Percentiles rank a stretch among this genome's conserved stretches.
Conservation (phyloP, 2,329 filamentous ascomycete species). For the Aspergillus phoenicis region DNA sequence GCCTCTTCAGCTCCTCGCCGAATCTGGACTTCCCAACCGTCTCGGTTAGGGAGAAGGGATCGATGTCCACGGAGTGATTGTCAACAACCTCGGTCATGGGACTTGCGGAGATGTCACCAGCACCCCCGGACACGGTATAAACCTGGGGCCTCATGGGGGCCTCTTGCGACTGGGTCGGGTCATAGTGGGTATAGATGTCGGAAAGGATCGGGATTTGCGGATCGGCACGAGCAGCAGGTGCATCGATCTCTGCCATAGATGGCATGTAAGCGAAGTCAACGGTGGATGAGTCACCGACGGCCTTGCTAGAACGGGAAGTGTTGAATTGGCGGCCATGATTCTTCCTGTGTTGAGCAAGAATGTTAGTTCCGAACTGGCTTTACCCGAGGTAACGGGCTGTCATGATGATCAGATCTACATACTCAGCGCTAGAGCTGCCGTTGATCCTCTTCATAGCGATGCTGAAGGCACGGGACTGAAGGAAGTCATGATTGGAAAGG, state of each 20-base stretch:
- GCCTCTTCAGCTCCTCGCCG: slow-evolving; percentile 39
- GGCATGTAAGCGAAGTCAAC: slow-evolving; percentile 67
- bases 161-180: slow-evolving; percentile 22
- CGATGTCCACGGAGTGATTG: slow-evolving; percentile 57
- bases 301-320: slow-evolving; percentile 60
- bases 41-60: slow-evolving; percentile 59
- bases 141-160: slow-evolving; percentile 59
- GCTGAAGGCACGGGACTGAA: slow-evolving; percentile 57
- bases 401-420: slow-evolving; percentile 21
- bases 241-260: slow-evolving; percentile 49
- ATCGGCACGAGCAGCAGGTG: slow-evolving; percentile 35
- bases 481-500: slow-evolving; percentile 56
- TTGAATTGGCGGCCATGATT: slow-evolving; percentile 61
- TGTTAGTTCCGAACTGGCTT: slow-evolving; percentile 19
- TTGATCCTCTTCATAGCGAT: slow-evolving; percentile 56
- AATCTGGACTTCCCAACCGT: slow-evolving; percentile 45
- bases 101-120: slow-evolving; percentile 50
- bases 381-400: not conserved
- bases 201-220: slow-evolving; percentile 57
- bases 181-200: slow-evolving; percentile 37
- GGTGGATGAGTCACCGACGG: slow-evolving; percentile 60
- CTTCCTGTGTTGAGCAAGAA: slow-evolving; percentile 52
- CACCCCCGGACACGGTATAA: slow-evolving; percentile 51
- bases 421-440: slow-evolving; percentile 44
- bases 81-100: slow-evolving; percentile 63